A percentile compares a stretch with the other conserved stretches of the same genome.
Conservation (phyloP, 163 green algal genomes). For the Trebouxia gelatinosa region DNA sequence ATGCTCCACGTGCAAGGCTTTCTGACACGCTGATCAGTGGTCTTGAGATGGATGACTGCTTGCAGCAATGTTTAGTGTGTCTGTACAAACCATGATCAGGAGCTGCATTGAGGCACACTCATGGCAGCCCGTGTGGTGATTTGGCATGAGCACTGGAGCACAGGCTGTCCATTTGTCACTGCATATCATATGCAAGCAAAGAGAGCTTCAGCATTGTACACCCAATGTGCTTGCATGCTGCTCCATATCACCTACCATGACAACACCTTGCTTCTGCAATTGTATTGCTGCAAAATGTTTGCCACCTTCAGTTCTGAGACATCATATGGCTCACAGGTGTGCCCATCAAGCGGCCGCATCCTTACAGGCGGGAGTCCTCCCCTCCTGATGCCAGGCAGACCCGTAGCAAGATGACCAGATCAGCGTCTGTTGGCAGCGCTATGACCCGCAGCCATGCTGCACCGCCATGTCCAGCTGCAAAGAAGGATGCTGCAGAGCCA, state of each 20-base stretch:
- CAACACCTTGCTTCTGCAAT: not conserved
- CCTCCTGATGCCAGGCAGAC: conserved; percentile 9
- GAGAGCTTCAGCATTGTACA: not conserved
- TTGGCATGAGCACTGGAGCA: no score
- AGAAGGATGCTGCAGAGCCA: conserved; percentile 36
- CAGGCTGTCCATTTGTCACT: not conserved
- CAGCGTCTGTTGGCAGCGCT: conserved; percentile 6
- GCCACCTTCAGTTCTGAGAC: not conserved
- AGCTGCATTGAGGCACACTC: no score
- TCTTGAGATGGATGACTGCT: not conserved
- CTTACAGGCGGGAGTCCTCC: not conserved
- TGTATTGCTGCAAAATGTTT: not conserved
- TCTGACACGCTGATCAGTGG: not conserved
- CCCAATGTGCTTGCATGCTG: not conserved
- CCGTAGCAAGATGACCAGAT: conserved; percentile 25
- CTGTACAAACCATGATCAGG: not conserved
- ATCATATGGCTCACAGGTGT: no score
- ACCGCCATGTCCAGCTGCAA: conserved; percentile 1
- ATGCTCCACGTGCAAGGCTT: not conserved
- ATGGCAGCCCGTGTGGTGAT: no score
- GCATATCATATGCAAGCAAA: not conserved
- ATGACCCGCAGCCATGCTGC: not conserved
- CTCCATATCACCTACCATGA: no score
- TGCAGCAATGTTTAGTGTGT: not conserved
- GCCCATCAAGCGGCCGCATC: conserved; percentile 6